These are phyloP conservation scores for Debaryomyces udenii DNA, from an alignment of 1,139 yeast species.

Conservation along the genomic window DNA sequence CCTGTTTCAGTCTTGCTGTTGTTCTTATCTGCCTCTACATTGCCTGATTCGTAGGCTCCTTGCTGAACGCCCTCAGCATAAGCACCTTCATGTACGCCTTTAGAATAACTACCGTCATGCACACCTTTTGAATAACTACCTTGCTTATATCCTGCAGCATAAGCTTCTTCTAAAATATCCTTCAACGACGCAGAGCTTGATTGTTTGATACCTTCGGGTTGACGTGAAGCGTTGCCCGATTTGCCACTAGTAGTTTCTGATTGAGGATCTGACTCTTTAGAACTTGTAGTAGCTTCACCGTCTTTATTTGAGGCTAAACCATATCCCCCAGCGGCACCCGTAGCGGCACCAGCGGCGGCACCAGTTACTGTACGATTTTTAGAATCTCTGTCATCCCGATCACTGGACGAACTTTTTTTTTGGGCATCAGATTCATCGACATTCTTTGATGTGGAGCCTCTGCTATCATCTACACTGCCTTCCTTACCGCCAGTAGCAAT, in stretches of 20 bases:
- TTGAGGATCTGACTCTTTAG: neutral
- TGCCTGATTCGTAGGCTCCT: conserved; percentile 8
- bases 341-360: conserved; percentile 10
- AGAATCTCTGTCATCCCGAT: neutral
- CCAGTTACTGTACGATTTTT: neutral
- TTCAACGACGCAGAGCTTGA: neutral
- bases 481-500: conserved; percentile 21
- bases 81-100: conserved; percentile 1
- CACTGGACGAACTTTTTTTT: conserved; percentile 1
- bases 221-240: neutral
- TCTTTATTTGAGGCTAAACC: conserved; percentile 2
- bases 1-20: neutral
- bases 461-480: conserved; percentile 14
- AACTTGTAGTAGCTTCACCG: neutral
- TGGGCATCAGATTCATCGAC: neutral
- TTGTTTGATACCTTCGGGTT: neutral
- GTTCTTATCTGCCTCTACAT: neutral
- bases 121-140: neutral
- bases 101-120: neutral
- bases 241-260: neutral
- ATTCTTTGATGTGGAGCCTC: neutral
- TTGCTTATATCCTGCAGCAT: neutral
- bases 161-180: neutral
- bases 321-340: conserved; percentile 10
- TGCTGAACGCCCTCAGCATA: conserved; percentile 1